Percentiles rank a stretch among this genome's conserved stretches.
phyloP scores from a whole-genome alignment of 345 rosid species.

The Lumnitzera racemosa region DNA sequence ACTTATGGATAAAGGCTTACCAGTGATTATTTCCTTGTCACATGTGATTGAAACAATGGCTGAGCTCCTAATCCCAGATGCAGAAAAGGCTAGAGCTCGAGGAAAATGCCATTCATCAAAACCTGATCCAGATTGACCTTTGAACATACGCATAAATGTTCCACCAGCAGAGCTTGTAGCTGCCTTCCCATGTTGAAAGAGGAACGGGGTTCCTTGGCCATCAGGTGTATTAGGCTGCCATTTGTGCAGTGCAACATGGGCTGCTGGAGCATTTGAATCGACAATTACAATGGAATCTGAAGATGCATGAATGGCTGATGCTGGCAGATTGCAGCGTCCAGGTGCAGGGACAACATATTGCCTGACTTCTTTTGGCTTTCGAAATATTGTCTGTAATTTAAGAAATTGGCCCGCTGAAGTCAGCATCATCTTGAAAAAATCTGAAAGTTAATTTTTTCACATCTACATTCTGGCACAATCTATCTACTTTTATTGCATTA shows the following conservation, averaged over 20 bases:
- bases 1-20: slow-evolving; percentile 21
- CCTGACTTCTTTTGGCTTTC: slow-evolving; percentile 80
- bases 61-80: slow-evolving; percentile 78
- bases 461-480: no score
- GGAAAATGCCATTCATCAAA: slow-evolving; percentile 76
- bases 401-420: slow-evolving; percentile 8
- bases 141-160: slow-evolving; percentile 84
- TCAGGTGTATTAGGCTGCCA: slow-evolving; percentile 99
- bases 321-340: slow-evolving; percentile 95
- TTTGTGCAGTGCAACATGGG: slow-evolving; percentile 79
- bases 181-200: slow-evolving; percentile 85
- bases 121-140: slow-evolving; percentile 58
- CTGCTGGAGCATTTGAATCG: slow-evolving; percentile 86
- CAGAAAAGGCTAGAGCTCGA: slow-evolving; percentile 82
- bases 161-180: slow-evolving; percentile 55
- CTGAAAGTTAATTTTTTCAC: background rate
- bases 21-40: slow-evolving; percentile 82
- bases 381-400: slow-evolving; percentile 74
- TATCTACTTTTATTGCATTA: no score
- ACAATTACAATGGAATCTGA: slow-evolving; percentile 70
- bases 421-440: background rate
- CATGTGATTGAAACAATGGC: slow-evolving; percentile 70
- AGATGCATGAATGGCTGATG: slow-evolving; percentile 85
- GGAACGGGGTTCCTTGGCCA: slow-evolving; percentile 91
- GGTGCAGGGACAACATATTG: slow-evolving; percentile 68